Base-by-base conservation (phyloP, 2,329 filamentous ascomycete genomes). In the Raffaelea deltoideospora region DNA sequence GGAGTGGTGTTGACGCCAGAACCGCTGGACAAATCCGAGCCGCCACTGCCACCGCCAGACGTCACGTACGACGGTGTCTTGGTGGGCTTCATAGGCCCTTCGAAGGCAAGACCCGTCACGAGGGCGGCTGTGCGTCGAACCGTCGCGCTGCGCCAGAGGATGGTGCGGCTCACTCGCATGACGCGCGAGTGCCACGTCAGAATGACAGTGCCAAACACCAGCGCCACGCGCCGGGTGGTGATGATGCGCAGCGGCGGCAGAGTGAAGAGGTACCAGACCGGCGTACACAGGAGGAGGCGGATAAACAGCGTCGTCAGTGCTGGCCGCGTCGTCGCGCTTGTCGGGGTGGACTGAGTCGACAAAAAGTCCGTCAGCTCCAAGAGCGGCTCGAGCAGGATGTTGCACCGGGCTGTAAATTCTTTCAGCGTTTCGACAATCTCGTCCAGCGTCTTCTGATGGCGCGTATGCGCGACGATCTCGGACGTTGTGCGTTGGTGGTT, bases 401-500 rank as follows among this genome's bases (percentile, higher is more conserved):
- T 94, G 58, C 90, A 95, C 34, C 90, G 72, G 5, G 79, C 81
- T 0, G 88, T 96, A 47, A 98, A 84, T 45, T 86, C 76, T 54
- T 86, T 85, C 31, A 98, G 61, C 0, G 84, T 93, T 48, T 96
- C 87, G 39, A 98, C 82, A 42, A 98, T 98, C 60, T 98, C 90
- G 54, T 98, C 90, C 36, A 98, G 60, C 35, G 86, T 95, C 63
- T 95, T 95, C 50, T 94, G 84, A 49, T 90, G 83, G 41, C 79
- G 77, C 30, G 77, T 79, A 42, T 69, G 76, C 7, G 69, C 72
- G 14, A 59, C 36, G 1, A 40, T 53, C 48, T 85, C 82, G 17
- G 58, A 59, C 10, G 34, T 19, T 10, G 19, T 35, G n/a, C 61
- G 53, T 37, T 57, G 54, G 43, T 69, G 67, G 17, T 43, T 46